These are phyloP conservation scores for Conidiobolus incongruus DNA, from an alignment of 371 early-diverging fungal species.

Conservation along the genomic window DNA sequence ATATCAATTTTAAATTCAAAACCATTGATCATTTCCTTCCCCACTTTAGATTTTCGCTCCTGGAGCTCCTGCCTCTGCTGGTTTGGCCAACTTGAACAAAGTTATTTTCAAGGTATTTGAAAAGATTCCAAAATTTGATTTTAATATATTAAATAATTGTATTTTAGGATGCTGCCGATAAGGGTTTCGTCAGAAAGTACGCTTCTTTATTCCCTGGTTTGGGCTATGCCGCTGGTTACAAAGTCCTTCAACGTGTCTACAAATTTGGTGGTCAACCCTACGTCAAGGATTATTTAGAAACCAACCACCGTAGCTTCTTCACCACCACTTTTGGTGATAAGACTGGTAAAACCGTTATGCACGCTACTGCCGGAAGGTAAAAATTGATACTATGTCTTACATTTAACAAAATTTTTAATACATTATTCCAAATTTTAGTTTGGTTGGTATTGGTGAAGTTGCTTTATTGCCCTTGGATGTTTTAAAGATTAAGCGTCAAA, in stretches of 20 bases:
- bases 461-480: conserved; percentile 87
- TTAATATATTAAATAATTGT: not conserved
- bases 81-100: conserved; percentile 30
- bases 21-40: not conserved
- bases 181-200: conserved; percentile 55
- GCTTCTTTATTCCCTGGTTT: conserved; percentile 90
- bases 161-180: conserved; percentile 48
- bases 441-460: conserved; percentile 93
- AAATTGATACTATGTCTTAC: not conserved
- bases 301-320: conserved; percentile 53
- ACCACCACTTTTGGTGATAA: conserved; percentile 66
- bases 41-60: conserved; percentile 27
- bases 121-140: not conserved
- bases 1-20: not conserved
- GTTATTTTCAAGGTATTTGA: conserved; percentile 55
- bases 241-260: conserved; percentile 86
- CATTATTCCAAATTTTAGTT: conserved; percentile 20
- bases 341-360: conserved; percentile 86
- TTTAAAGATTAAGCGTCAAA: conserved; percentile 92
- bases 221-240: conserved; percentile 92
- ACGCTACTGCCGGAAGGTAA: conserved; percentile 82
- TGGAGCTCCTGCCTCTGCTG: conserved; percentile 27
- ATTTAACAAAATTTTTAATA: too few species aligned
- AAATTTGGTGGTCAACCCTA: conserved; percentile 96
- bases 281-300: conserved; percentile 77